Evolutionary conservation across 352 stramenopile species (phyloP).

Genomic region (Globisporangium paroecandrum): DNA sequence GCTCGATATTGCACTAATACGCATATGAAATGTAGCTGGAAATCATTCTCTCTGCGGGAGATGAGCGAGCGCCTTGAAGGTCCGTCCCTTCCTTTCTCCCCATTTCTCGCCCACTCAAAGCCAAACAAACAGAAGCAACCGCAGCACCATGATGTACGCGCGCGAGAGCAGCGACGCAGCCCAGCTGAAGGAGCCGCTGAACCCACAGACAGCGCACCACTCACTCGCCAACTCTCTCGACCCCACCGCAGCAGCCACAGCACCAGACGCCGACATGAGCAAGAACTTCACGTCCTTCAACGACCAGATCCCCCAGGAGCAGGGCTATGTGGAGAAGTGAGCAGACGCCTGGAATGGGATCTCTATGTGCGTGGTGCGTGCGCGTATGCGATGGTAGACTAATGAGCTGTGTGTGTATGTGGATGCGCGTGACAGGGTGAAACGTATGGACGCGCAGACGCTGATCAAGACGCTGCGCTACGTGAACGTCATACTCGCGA

Average conservation of each 20-base stretch:
- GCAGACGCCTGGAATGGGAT: not conserved
- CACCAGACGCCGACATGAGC: conserved; percentile 14
- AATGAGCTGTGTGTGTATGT: not conserved
- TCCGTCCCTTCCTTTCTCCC: conserved; percentile 5
- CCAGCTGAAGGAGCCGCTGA: conserved; percentile 21
- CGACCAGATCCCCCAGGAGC: conserved; percentile 20
- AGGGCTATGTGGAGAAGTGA: conserved; percentile 18
- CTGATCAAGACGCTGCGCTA: conserved; percentile 83
- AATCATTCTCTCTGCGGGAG: not conserved
- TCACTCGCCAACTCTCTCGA: conserved; percentile 6
- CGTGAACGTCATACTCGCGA: conserved; percentile 75
- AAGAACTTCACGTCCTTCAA: conserved; percentile 18
- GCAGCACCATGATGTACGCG: not conserved
- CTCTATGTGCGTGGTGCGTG: conserved; percentile 5
- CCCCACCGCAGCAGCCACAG: not conserved
- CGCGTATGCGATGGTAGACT: not conserved
- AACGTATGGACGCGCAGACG: conserved; percentile 59
- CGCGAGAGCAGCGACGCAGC: conserved; percentile 6
- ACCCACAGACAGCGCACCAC: conserved; percentile 13
- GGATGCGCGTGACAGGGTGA: conserved; percentile 34
- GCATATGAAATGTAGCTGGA: not conserved
- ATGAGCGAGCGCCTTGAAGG: conserved; percentile 6
- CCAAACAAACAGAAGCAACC: not conserved
- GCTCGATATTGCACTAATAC: too few relatives aligned
- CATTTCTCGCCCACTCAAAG: not conserved